Base-by-base conservation (phyloP, 2,329 filamentous ascomycete species). In the Colletotrichum magnum region DNA sequence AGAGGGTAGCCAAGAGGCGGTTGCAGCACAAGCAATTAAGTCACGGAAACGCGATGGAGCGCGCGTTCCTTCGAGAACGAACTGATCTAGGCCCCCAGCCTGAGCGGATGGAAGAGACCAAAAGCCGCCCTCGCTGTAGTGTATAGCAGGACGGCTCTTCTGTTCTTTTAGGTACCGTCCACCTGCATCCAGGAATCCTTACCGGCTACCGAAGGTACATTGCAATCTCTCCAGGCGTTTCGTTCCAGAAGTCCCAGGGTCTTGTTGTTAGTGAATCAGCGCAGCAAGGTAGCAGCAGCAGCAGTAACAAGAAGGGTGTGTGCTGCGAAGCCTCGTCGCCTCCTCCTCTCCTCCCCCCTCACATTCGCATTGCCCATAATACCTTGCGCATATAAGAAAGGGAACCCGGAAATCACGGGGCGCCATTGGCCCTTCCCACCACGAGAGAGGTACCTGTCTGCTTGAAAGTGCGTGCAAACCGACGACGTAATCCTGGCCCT, bases 401-500 rank as follows among this genome's bases (percentile, higher is more conserved):
- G 48, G 21, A 64, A 50, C 21, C 36, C 32, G 36, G 59, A 51
- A 57, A 56, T 24, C 36, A 28, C 41, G 64, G 28, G 59, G 60
- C 52, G 36, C 45, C 15, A 47, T 52, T 52, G 60, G 52, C 16
- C 45, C 47, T 16, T 26, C 24, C 21, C 47, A n/a, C 18, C 18
- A 21, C 6, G 7, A 36, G 16, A 13, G 41, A 65, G 43, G 50
- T 58, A 59, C 18, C 24, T 15, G 39, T 47, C 58, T 18, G 18
- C 43, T 36, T 15, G 36, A 32, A 41, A 24, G 21, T 24, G 21
- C 21, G 21, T 24, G 54, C 43, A 59, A 32, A 54, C 61, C 56
- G 13, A 65, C 43, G 66, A 59, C 66, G 66, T 69, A 66, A 69
- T 60, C 61, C 66, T 54, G 54, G 41, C 41, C 48, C n/a, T 58